Evolutionary conservation across 257 asterid species (phyloP).

Genomic region (Solanum paucissectum): DNA sequence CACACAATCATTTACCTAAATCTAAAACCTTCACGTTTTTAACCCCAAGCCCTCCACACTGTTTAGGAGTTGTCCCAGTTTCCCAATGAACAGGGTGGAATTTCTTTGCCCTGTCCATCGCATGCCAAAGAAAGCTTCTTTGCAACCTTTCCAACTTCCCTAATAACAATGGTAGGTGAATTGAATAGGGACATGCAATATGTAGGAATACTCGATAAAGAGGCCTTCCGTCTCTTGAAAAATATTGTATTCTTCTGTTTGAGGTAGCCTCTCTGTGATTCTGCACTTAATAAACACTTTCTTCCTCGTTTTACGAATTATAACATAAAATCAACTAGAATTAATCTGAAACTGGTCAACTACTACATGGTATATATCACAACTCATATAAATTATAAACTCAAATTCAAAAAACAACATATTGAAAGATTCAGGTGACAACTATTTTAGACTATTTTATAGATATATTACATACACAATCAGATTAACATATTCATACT

Average conservation of each 20-base stretch:
- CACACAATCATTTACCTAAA: background rate
- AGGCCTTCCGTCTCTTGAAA: background rate
- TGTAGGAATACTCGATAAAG: background rate
- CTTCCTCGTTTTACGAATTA: background rate
- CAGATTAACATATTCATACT: background rate
- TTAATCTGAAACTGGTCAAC: background rate
- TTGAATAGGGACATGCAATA: background rate
- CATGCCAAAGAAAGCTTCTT: background rate
- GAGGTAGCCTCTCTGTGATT: background rate
- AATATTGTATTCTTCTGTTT: background rate
- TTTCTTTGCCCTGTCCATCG: background rate
- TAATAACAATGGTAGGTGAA: background rate
- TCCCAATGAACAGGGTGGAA: background rate
- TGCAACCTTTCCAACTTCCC: background rate
- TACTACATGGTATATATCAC: background rate
- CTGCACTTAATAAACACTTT: background rate
- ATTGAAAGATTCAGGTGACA: background rate
- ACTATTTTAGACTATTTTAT: background rate
- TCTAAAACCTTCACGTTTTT: background rate
- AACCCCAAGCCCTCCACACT: background rate
- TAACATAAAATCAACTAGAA: background rate
- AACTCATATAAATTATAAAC: background rate
- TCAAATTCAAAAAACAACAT: background rate
- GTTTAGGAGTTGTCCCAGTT: background rate
- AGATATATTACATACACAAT: background rate